A percentile compares a stretch with the other conserved stretches of the same genome.
Evolutionary conservation across 352 stramenopile species (phyloP).

Genomic region (Peronospora farinosa): DNA sequence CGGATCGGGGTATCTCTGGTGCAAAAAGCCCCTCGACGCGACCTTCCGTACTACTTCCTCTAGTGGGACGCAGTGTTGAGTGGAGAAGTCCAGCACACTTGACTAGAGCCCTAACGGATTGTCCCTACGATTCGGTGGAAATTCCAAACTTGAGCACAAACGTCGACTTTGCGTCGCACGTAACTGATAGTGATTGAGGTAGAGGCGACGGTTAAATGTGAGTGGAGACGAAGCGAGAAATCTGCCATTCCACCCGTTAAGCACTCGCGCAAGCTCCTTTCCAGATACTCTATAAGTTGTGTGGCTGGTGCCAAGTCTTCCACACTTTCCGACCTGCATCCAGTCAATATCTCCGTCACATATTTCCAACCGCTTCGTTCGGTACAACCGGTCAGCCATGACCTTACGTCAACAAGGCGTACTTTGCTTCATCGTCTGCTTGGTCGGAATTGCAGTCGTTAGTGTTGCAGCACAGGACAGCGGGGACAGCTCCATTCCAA

Average conservation of each 20-base stretch:
- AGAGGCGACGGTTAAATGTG: constrained; percentile 9
- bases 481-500: neutral
- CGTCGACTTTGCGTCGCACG: constrained; percentile 8
- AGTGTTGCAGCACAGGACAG: constrained; percentile 8
- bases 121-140: constrained; percentile 10
- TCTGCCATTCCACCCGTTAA: constrained; percentile 11
- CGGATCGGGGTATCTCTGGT: too few species aligned
- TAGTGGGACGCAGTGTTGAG: too few species aligned
- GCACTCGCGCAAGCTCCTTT: constrained; percentile 5
- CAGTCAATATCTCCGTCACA: constrained; percentile 10
- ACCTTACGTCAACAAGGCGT: constrained; percentile 21
- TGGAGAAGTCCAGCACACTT: constrained; percentile 29
- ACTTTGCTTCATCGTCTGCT: constrained; percentile 14
- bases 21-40: too few species aligned
- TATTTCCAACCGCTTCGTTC: constrained; percentile 27
- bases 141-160: constrained; percentile 24
- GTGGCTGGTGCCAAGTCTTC: constrained; percentile 6
- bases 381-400: constrained; percentile 30
- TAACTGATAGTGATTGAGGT: constrained; percentile 1
- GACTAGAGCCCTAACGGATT: constrained; percentile 14
- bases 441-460: constrained; percentile 11
- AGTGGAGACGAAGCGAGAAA: constrained; percentile 23
- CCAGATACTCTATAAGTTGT: constrained; percentile 18
- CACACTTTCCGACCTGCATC: constrained; percentile 6
- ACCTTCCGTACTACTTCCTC: too few species aligned